Evolutionary conservation across 768 basidiomycete species (phyloP), one percentile per base, ranked within the genome.

Genomic region (Clitopilus hobsonii): DNA sequence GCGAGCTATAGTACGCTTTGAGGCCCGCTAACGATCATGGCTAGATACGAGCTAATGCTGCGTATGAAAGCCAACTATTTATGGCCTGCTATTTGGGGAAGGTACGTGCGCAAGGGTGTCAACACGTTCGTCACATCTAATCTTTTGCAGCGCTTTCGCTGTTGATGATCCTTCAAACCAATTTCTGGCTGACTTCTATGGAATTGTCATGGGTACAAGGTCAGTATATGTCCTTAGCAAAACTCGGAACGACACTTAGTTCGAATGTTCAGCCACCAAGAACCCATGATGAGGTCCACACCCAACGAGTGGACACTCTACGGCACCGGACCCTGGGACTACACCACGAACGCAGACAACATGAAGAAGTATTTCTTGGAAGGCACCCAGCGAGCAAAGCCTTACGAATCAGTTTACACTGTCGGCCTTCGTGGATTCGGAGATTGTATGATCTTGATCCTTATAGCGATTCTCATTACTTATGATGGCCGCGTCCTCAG

Each of bases 281-380:
- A 89, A 61, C 87, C 88, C 7, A 87, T 88, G 83, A 81, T 83
- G 74, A 80, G 86, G 20, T 84, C 84, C 28, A 83, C 82, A 1
- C 86, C 87, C 3, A 76, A 79, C 56, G 85, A 89, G 63, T 89
- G 84, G 75, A 73, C 67, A 56, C 64, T 80, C 10, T 80, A 82
- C 55, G 83, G 80, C 2, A 63, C 63, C 6, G 86, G 87, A 1
- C 59, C 71, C 0, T 90, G 86, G 86, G 81, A 89, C 63, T 87
- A 83, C 62, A 74, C 68, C 30, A 71, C 67, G 13, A 88, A 88
- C 63, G 61, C 73, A 5, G 74, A 75, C 20, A 74, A 74, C 49
- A 77, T 90, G 61, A 78, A 82, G 62, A 64, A 77, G 16, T 90
- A 79, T 67, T 89, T 85, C 84, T 68, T 78, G 0, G 76, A 76